Conservation (phyloP, 140 eudicot genomes). For the Oenanthe javanica region DNA sequence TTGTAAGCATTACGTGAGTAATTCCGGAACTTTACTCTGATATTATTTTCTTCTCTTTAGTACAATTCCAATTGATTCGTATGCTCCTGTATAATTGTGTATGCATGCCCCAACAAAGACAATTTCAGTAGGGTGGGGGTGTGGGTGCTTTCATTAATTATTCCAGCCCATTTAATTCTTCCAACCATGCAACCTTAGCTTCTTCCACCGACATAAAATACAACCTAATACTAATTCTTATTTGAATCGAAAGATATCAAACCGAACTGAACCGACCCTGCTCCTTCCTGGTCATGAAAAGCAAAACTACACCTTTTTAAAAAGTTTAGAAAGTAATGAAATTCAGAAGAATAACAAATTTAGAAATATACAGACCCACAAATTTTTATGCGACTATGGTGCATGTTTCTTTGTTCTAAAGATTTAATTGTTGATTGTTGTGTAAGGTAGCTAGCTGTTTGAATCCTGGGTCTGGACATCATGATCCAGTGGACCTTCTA, state of each 20-base stretch:
- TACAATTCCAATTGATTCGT: too few species aligned
- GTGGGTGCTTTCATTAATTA: background rate
- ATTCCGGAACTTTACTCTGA: background rate
- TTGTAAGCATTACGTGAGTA: background rate
- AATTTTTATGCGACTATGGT: background rate
- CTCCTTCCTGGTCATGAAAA: too few species aligned
- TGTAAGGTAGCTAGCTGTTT: background rate
- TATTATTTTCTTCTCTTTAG: too few species aligned
- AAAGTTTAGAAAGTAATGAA: background rate
- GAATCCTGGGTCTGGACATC: background rate
- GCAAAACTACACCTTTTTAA: too few species aligned
- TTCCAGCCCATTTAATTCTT: background rate
- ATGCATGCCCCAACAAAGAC: too few species aligned
- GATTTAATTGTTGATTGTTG: background rate
- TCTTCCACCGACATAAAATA: background rate
- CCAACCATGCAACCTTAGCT: background rate
- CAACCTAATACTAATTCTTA: too few species aligned
- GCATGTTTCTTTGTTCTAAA: background rate
- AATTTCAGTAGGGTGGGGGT: background rate
- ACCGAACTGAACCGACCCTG: too few species aligned
- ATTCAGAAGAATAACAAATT: background rate
- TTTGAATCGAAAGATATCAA: too few species aligned
- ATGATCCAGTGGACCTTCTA: background rate
- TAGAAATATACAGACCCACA: background rate
- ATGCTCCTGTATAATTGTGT: too few species aligned